Base-by-base conservation (phyloP, 306 rosid species). In the Trifolium repens region DNA sequence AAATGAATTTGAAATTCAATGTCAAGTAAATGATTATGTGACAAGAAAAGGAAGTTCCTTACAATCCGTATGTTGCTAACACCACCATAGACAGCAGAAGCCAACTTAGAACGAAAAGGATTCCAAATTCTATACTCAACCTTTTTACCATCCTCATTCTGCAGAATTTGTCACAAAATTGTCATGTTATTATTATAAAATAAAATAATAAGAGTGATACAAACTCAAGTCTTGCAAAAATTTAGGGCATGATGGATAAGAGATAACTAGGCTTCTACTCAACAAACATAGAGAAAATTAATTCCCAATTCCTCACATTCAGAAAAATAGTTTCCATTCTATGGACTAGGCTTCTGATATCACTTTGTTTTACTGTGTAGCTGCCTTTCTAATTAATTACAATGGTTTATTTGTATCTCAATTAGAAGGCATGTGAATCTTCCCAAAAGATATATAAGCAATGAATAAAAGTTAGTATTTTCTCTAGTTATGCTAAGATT, bases 91-190 rank as follows among this genome's bases (percentile, higher is more conserved):
- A 92, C 88, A 1, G 99, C 96, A 2, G 99, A 90, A 3, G 96
- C 97, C 80, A 96, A 78, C 93, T 96, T 96, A 1, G 99, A 96
- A 7, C 99, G 88, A 69, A 96, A 96, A 26, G 99, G 98, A 22
- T 96, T 96, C 98, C 99, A 96, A 60, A 92, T 76, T 61, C 98
- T 78, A 57, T 96, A 96, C 79, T 96, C 99, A 17, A 71, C 84
- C 68, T 96, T 96, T 0, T 93, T 27, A 34, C 96, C 91, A 65
- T 96, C 98, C 42, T 96, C 97, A 34, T 88, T 90, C 98, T 92
- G 83, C 19, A 84, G 5, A 59, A 54, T 10, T 6, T 22, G 8
- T 10, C 16, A 12, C 8, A 57, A 13, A 46, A 43, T 6, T 2
- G 16, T 43, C 5, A 27, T 3, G 32, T 27, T 27, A 27, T 27